A percentile compares a stretch with the other conserved stretches of the same genome.
These are phyloP conservation scores for Aspergillus campestris DNA, from an alignment of 495 filamentous ascomycete species.

Conservation along the genomic window DNA sequence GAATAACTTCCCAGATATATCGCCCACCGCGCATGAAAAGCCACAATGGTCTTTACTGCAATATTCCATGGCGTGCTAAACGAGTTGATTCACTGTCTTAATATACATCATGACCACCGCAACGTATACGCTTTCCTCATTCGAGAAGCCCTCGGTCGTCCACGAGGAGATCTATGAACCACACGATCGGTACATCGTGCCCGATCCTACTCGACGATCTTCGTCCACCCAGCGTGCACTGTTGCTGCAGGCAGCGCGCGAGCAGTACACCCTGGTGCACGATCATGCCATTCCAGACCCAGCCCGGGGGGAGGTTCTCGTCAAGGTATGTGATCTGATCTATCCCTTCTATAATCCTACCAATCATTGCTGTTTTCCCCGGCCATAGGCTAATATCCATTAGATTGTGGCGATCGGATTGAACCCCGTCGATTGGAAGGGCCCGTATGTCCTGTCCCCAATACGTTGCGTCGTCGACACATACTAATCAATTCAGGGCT, in stretches of 20 bases:
- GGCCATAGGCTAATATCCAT: not conserved
- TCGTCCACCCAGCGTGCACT: constrained; percentile 23
- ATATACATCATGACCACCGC: not conserved
- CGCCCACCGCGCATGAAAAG: no score
- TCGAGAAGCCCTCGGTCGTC: no score
- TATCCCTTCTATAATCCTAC: no score
- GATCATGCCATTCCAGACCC: constrained; percentile 43
- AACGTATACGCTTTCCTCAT: not conserved
- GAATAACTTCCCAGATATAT: no score
- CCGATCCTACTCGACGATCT: not conserved
- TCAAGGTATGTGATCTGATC: constrained; percentile 31
- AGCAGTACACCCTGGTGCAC: constrained; percentile 33
- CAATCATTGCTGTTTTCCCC: not conserved
- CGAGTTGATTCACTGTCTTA: no score
- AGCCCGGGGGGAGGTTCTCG: constrained; percentile 44
- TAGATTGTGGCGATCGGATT: constrained; percentile 51
- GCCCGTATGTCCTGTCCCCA: constrained; percentile 40
- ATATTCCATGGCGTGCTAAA: no score
- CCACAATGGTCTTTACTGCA: no score
- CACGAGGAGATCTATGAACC: no score
- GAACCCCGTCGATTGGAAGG: constrained; percentile 70
- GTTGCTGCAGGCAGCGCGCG: constrained; percentile 25
- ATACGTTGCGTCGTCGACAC: not conserved
- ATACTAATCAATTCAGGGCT: constrained; percentile 26
- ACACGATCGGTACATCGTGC: no score